phyloP scores from a whole-genome alignment of 371 early-diverging fungal species.

The Mortierella sp. region DNA sequence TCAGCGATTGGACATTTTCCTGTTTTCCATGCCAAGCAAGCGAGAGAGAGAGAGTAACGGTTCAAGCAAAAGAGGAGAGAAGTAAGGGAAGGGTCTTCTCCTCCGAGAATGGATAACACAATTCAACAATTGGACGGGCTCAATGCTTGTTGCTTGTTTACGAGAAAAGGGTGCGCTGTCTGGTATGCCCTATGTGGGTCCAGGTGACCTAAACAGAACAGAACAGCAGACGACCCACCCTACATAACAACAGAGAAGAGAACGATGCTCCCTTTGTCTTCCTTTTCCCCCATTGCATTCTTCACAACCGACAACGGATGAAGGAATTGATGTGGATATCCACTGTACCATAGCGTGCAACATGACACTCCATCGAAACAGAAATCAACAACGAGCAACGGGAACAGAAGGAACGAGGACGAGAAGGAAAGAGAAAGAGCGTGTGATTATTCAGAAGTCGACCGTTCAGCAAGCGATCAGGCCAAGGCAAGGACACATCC shows the following conservation, averaged over 20 bases:
- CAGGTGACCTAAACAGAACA: slow-evolving; percentile 6
- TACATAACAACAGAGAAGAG: no score
- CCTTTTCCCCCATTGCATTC: neutral
- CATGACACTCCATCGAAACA: neutral
- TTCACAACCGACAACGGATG: slow-evolving; percentile 1
- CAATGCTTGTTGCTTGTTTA: slow-evolving; percentile 3
- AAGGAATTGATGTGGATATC: neutral
- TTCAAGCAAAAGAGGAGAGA: neutral
- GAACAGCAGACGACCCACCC: slow-evolving; percentile 15
- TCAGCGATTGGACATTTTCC: neutral
- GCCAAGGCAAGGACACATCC: neutral
- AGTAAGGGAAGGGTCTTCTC: neutral
- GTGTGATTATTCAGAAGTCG: neutral
- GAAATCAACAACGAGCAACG: neutral
- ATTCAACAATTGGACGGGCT: neutral
- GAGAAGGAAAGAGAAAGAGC: neutral
- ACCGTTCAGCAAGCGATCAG: neutral
- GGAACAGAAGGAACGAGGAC: neutral
- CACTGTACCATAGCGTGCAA: neutral
- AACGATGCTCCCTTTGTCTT: neutral
- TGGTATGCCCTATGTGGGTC: neutral
- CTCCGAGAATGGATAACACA: slow-evolving; percentile 2
- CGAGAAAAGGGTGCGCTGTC: no score
- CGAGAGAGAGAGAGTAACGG: neutral
- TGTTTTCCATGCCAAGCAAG: neutral